Evolutionary conservation across 176 grass and related monocot genomes (phyloP).

Genomic region (Aegilops longissima): DNA sequence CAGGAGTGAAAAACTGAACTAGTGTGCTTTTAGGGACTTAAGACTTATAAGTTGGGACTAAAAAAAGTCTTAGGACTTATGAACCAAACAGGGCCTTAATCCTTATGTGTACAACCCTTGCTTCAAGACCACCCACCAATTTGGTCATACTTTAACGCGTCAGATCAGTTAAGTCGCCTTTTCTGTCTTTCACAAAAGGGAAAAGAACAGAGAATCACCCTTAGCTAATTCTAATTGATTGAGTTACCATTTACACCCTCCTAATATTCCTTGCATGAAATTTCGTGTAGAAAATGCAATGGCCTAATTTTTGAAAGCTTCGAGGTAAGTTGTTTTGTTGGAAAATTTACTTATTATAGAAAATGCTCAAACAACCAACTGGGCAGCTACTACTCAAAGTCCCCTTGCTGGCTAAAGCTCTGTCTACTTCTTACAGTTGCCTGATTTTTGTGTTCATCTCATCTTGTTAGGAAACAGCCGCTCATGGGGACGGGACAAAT

Average conservation of each 20-base stretch:
- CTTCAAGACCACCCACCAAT: background rate
- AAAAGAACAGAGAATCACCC: background rate
- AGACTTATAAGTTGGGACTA: no score
- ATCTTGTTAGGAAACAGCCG: constrained; percentile 28
- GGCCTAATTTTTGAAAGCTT: background rate
- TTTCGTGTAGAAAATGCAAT: background rate
- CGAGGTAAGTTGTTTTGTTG: background rate
- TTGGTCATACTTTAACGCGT: background rate
- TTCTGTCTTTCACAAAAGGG: background rate
- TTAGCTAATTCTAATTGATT: background rate
- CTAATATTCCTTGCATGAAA: background rate
- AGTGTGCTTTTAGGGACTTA: no score
- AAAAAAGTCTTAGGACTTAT: no score
- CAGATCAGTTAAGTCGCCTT: background rate
- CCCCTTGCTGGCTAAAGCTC: background rate
- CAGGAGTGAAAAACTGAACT: background rate
- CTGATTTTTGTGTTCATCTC: constrained; percentile 13
- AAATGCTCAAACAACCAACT: background rate
- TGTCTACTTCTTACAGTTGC: background rate
- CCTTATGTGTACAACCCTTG: background rate
- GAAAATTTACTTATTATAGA: background rate
- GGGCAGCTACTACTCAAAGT: background rate
- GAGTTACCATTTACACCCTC: background rate
- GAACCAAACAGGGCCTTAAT: no score
- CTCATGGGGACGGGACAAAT: constrained; percentile 65